Conservation (phyloP, 2,329 filamentous ascomycete genomes). For the Aureobasidium leucospermi region DNA sequence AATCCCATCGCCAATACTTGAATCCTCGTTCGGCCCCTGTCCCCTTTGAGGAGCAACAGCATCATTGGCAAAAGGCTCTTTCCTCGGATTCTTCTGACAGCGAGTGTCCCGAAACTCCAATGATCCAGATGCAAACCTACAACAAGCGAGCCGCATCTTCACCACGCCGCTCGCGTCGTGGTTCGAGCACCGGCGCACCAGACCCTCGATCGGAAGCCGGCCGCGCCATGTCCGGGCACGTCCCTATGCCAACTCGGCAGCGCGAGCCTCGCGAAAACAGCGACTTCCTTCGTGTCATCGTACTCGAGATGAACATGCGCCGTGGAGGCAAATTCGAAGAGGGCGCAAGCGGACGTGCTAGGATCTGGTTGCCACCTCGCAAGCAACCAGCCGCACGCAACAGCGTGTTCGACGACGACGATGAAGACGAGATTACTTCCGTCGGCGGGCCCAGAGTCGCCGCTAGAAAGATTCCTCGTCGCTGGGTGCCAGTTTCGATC, state of each 20-base stretch:
- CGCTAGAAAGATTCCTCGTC: constrained; percentile 4
- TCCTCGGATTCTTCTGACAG: constrained; percentile 27
- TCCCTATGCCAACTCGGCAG: constrained; percentile 38
- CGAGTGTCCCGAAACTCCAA: constrained; percentile 38
- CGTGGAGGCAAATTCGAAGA: constrained; percentile 54
- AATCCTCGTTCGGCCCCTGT: constrained; percentile 45
- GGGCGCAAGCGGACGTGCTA: constrained; percentile 47
- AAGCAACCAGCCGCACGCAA: constrained; percentile 20
- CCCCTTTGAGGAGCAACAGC: constrained; percentile 31
- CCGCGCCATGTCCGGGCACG: constrained; percentile 29
- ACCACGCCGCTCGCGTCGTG: constrained; percentile 15
- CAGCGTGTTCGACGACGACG: constrained; percentile 4
- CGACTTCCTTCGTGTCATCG: constrained; percentile 56
- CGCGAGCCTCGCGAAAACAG: constrained; percentile 58
- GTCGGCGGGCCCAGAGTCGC: not conserved
- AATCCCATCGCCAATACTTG: constrained; percentile 52
- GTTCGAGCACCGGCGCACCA: constrained; percentile 21
- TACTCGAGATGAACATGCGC: constrained; percentile 63
- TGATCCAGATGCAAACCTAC: constrained; percentile 59
- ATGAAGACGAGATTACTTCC: not conserved
- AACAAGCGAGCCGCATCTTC: constrained; percentile 32
- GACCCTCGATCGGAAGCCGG: constrained; percentile 39
- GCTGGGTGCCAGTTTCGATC: constrained; percentile 11
- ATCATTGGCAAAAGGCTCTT: constrained; percentile 29
- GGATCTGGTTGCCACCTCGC: constrained; percentile 55